phyloP scores from a whole-genome alignment of 108 stramenopile species.

The Nitzschia palea region DNA sequence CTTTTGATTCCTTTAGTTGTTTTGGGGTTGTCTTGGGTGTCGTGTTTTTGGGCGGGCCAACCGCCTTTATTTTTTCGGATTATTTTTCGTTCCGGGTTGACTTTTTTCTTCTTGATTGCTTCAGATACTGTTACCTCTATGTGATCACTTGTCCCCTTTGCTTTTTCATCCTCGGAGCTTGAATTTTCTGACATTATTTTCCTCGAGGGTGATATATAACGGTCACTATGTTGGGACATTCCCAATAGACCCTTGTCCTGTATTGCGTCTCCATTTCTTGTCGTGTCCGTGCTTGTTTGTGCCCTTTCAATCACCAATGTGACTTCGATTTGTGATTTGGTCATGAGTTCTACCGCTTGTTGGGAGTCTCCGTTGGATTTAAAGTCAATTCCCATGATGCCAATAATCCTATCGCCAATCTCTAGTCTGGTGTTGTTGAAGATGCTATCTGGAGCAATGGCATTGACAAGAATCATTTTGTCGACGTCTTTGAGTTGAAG shows the following conservation, averaged over 20 bases:
- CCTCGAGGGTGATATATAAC: no score
- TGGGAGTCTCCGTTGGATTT: constrained; percentile 1
- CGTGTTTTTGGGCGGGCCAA: no score
- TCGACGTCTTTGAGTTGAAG: constrained; percentile 9
- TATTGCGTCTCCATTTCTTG: background rate
- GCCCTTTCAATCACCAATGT: constrained; percentile 23
- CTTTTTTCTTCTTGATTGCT: background rate
- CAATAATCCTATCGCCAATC: constrained; percentile 17
- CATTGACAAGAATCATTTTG: constrained; percentile 18
- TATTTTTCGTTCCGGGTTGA: background rate
- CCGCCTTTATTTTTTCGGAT: no score
- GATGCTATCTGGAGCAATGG: constrained; percentile 23
- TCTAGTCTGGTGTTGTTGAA: constrained; percentile 14
- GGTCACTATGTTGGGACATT: background rate
- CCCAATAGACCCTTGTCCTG: constrained; percentile 3
- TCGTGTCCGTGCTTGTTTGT: background rate
- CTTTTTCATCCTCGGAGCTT: no score
- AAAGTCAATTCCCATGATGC: constrained; percentile 14
- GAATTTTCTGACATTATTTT: no score
- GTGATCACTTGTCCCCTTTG: no score
- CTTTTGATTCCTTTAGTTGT: background rate
- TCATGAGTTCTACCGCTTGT: background rate
- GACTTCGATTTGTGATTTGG: constrained; percentile 3
- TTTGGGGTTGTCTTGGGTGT: background rate
- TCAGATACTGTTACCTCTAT: no score